Evolutionary conservation across 495 filamentous ascomycete species (phyloP), one percentile per base, ranked within the genome.

Genomic region (Chaetomium fimeti): DNA sequence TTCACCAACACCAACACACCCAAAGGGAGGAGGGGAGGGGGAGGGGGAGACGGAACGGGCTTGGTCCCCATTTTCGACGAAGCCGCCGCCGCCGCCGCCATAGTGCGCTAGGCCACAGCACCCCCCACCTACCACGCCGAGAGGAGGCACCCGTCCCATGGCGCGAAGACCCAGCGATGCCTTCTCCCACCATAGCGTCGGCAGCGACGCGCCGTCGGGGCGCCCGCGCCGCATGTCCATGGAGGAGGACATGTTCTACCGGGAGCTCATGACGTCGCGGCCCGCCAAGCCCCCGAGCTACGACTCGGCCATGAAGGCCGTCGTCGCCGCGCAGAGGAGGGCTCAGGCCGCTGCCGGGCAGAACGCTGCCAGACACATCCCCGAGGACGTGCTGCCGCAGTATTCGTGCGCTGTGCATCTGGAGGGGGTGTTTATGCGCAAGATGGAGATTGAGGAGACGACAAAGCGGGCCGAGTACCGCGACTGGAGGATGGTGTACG

Each of bases 381-480:
- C 61, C 24, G 40, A 65, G 24, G 82, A 84, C 61, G 66, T 72
- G 32, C 71, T 85, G 22, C 85, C 85, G 15, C 61, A 70, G 52
- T 88, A 88, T 69, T 80, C 82, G 7, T 86, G 82, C 69, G 79
- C 81, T 20, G 67, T 88, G 8, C 72, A 80, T 54, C 67, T 80
- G 15, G 81, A 85, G 67, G 81, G 77, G 13, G 74, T 84, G 5
- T 83, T 88, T 57, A 75, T 77, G 66, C 75, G 75, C 55, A 87
- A 86, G 73, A 77, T 82, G 74, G 86, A 88, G 68, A 74, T 87
- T n/a, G 75, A 79, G 47, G 77, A 80, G 47, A 82, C 84, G 16
- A 83, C 84, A 45, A 79, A 84, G 61, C 71, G 77, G 15, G 78
- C 84, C 56, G 71, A 77, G 40, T 75, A 81, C 63, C 76, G 83